Evolutionary conservation across 169 alveolate genomes (phyloP).

Genomic region (Plasmodium billcollinsi): DNA sequence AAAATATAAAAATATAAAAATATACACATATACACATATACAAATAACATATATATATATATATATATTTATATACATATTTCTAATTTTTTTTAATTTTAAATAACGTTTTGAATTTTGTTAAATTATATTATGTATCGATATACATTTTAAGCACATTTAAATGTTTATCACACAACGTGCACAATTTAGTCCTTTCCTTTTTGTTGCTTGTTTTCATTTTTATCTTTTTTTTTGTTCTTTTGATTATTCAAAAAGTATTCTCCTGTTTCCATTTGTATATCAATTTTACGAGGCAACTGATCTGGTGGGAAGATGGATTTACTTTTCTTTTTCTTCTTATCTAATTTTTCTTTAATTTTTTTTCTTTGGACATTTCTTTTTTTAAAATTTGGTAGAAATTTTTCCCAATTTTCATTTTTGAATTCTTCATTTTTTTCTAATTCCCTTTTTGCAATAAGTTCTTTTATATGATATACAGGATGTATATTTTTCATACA

Average conservation of each 20-base stretch:
- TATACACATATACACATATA: too few species aligned
- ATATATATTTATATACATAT: too few species aligned
- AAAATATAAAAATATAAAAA: too few species aligned
- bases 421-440: constrained; percentile 95
- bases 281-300: constrained; percentile 98
- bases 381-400: constrained; percentile 98
- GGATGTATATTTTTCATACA: constrained; percentile 99
- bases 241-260: constrained; percentile 92
- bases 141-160: too few species aligned
- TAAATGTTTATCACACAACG: too few species aligned
- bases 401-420: constrained; percentile 97
- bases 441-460: constrained; percentile 98
- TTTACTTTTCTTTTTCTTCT: constrained; percentile 34
- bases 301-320: constrained; percentile 75
- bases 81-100: too few species aligned
- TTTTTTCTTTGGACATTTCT: constrained; percentile 93
- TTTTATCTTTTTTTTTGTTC: constrained; percentile 64
- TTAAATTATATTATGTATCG: too few species aligned
- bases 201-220: background rate
- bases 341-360: constrained; percentile 75
- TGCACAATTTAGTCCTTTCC: background rate
- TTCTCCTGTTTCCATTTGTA: constrained; percentile 98
- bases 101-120: too few species aligned
- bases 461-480: constrained; percentile 98
- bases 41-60: too few species aligned